A percentile compares a stretch with the other conserved stretches of the same genome.
Conservation (phyloP, 345 rosid species). For the Ricinus communis region DNA sequence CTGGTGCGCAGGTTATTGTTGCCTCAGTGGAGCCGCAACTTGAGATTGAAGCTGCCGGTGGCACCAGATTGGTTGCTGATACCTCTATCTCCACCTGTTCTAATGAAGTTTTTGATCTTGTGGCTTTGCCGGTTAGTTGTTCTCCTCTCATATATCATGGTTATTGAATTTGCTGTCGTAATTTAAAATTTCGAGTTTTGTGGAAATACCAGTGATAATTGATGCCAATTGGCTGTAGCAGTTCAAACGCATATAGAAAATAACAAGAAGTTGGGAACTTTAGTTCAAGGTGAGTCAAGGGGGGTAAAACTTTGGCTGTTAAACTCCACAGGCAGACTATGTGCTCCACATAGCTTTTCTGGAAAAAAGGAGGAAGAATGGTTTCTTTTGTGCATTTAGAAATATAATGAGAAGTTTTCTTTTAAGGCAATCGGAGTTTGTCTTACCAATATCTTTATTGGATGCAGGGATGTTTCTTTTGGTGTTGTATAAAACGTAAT, state of each 20-base stretch:
- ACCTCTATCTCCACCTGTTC: constrained; percentile 59
- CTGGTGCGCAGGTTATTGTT: constrained; percentile 82
- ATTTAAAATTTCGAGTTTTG: background rate
- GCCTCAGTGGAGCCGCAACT: constrained; percentile 90
- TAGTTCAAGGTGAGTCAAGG: too few relatives aligned
- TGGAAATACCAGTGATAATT: background rate
- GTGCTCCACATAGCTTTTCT: too few relatives aligned
- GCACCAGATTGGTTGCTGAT: constrained; percentile 77
- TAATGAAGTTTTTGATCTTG: constrained; percentile 68
- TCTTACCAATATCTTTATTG: background rate
- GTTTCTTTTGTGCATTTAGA: too few relatives aligned
- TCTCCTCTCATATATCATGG: constrained; percentile 5
- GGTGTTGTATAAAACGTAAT: background rate
- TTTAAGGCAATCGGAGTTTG: background rate
- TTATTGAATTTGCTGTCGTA: constrained; percentile 1
- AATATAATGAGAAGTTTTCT: background rate
- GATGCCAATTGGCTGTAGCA: too few relatives aligned
- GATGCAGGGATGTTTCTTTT: background rate
- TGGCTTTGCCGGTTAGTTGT: constrained; percentile 81
- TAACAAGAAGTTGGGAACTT: background rate
- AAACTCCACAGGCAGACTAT: too few relatives aligned
- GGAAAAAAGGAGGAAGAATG: too few relatives aligned
- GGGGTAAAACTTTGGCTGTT: too few relatives aligned
- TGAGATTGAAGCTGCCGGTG: constrained; percentile 73
- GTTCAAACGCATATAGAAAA: background rate